phyloP scores from a whole-genome alignment of 768 basidiomycete species.

The Suillus subluteus region DNA sequence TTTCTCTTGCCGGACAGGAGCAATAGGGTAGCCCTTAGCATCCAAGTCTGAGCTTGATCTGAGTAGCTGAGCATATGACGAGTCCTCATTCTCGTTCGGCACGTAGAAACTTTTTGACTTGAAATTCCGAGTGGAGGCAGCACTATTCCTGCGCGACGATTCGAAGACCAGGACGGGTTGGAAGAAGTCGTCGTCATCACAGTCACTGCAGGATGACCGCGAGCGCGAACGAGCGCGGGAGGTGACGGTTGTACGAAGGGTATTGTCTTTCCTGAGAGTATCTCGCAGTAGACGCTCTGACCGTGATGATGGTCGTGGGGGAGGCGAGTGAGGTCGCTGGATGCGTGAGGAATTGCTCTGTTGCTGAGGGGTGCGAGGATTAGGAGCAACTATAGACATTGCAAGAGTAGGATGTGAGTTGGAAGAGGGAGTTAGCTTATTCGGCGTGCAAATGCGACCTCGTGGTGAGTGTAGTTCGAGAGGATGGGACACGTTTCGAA shows the following conservation, averaged over 20 bases:
- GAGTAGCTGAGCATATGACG: conserved; percentile 26
- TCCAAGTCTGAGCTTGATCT: conserved; percentile 32
- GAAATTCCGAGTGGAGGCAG: conserved; percentile 19
- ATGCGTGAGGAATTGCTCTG: conserved; percentile 13
- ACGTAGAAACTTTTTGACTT: conserved; percentile 30
- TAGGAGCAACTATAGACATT: conserved; percentile 35
- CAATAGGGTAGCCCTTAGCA: conserved; percentile 19
- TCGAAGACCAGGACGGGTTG: conserved; percentile 32
- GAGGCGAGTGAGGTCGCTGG: conserved; percentile 21
- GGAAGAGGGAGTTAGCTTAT: conserved; percentile 13
- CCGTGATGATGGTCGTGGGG: conserved; percentile 48
- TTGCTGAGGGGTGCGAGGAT: conserved; percentile 19
- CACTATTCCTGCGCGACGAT: conserved; percentile 25
- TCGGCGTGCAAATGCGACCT: conserved; percentile 17
- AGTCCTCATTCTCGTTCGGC: conserved; percentile 36
- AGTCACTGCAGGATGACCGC: conserved; percentile 25
- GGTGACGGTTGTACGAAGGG: conserved; percentile 36
- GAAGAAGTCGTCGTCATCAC: conserved; percentile 32
- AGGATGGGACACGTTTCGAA: conserved; percentile 19
- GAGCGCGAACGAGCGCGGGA: conserved; percentile 25
- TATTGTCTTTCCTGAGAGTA: conserved; percentile 54
- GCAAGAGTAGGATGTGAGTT: conserved; percentile 37
- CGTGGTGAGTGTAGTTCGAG: conserved; percentile 20
- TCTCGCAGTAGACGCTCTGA: conserved; percentile 61
- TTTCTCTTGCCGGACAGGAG: conserved; percentile 21